A percentile compares a stretch with the other conserved stretches of the same genome.
phyloP scores from a whole-genome alignment of 176 grass and related monocot species.

The Lolium multiflorum region DNA sequence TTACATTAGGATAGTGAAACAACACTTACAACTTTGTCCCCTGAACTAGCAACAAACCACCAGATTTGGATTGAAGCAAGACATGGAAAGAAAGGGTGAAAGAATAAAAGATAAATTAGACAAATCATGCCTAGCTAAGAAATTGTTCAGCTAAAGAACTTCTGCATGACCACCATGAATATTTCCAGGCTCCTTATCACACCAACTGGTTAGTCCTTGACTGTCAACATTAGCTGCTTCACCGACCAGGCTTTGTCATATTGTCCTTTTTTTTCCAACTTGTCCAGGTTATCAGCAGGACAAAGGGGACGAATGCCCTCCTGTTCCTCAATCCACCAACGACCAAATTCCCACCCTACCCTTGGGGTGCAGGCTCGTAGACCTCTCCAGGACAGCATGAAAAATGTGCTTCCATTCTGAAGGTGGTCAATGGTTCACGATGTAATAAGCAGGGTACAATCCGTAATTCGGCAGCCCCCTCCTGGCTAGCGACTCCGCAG shows the following conservation, averaged over 20 bases:
- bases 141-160: constrained; percentile 11
- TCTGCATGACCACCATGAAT: background rate
- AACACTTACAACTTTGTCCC: constrained; percentile 3
- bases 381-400: constrained; percentile 18
- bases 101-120: background rate
- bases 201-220: background rate
- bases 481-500: constrained; percentile 1
- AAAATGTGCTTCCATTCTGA: background rate
- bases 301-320: background rate
- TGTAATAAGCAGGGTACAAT: constrained; percentile 12
- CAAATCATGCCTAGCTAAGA: background rate
- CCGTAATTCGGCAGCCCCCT: background rate
- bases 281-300: background rate
- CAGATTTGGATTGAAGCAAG: constrained; percentile 18
- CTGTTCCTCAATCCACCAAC: constrained; percentile 26
- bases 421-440: constrained; percentile 7
- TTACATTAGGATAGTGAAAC: constrained; percentile 1
- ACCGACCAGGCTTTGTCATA: background rate
- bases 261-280: background rate
- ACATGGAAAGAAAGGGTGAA: background rate
- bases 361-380: constrained; percentile 17
- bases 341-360: background rate
- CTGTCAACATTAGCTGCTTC: background rate
- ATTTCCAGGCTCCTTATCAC: constrained; percentile 2
- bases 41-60: background rate